Evolutionary conservation across 177 flowering plant species (phyloP), one percentile per base, ranked within the genome.

Genomic region (Vitis hybrid): DNA sequence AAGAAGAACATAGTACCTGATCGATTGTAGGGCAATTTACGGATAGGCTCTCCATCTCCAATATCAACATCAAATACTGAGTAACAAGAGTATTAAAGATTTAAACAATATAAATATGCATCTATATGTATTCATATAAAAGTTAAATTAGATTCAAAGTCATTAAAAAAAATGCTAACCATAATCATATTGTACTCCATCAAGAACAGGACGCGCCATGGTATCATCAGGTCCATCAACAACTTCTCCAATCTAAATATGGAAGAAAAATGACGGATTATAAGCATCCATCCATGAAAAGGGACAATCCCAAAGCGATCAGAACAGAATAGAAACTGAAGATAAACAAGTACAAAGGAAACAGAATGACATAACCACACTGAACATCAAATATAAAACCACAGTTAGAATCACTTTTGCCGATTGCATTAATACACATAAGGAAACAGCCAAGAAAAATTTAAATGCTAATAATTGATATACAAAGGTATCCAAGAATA

Each of bases 31-130:
- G 98, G 98, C 76, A 96, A 75, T 81, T 89, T 93, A 55, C 98
- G 98, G 19, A 84, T 81, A 53, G 97, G 99, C 77, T 88, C 92
- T 10, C 98, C 98, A 84, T 96, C 99, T 71, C 97, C 99, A 85
- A 96, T 90, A 62, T 96, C 99, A 77, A 96, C 99, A 84, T 96
- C 99, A 82, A 96, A 96, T 22, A 96, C 99, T 96, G 81, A 63
- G 60, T 20, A 71, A 65, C 3, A 59, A 61, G 39, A 61, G 39
- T 19, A 62, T 34, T 51, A 56, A 59, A 19, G 9, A n/a, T 34
- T 1, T 22, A 22, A 22, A 22, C 26, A 20, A 71, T 3, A 15
- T 59, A 52, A 11, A 61, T 1, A 63, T 8, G 39, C 8, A 53
- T 1, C 9, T 2, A 57, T 3, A 18, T 3, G 14, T 57, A 29